Evolutionary conservation across 768 basidiomycete species (phyloP).

Genomic region (Pleurotus cornucopiae): DNA sequence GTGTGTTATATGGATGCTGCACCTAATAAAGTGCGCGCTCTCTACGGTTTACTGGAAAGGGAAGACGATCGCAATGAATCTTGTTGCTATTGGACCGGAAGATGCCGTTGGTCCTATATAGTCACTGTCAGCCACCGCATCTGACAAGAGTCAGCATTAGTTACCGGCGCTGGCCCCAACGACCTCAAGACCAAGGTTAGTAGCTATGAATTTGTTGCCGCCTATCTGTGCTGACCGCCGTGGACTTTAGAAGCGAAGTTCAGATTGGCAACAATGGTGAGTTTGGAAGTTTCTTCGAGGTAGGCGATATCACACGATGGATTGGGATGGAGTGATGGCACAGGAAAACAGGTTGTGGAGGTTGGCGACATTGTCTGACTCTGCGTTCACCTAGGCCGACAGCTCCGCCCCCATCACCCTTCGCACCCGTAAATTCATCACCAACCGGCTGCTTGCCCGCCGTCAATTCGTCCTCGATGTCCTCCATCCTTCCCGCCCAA

Average conservation of each 20-base stretch:
- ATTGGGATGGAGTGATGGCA: neutral
- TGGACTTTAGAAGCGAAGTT: constrained; percentile 12
- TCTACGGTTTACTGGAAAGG: too few relatives aligned
- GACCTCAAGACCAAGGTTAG: constrained; percentile 29
- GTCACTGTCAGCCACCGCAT: constrained; percentile 33
- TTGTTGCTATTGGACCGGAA: constrained; percentile 25
- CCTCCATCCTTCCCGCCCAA: constrained; percentile 92
- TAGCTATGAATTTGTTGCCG: neutral
- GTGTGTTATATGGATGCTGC: too few relatives aligned
- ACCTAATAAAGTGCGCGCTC: too few relatives aligned
- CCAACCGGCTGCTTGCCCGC: constrained; percentile 94
- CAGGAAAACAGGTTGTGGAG: neutral
- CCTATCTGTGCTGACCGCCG: neutral
- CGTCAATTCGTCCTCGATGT: constrained; percentile 95
- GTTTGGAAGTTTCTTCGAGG: neutral
- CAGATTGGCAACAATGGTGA: constrained; percentile 12
- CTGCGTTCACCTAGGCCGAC: constrained; percentile 53
- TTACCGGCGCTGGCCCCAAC: constrained; percentile 33
- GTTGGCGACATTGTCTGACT: neutral
- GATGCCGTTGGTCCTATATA: constrained; percentile 39
- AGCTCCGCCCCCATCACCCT: constrained; percentile 85
- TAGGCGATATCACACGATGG: neutral
- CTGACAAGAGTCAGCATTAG: constrained; percentile 6
- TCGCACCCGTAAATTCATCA: constrained; percentile 98
- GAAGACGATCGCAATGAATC: neutral